These are phyloP conservation scores for Pichia rugopelliculosa DNA, from an alignment of 805 yeast species.

Conservation along the genomic window DNA sequence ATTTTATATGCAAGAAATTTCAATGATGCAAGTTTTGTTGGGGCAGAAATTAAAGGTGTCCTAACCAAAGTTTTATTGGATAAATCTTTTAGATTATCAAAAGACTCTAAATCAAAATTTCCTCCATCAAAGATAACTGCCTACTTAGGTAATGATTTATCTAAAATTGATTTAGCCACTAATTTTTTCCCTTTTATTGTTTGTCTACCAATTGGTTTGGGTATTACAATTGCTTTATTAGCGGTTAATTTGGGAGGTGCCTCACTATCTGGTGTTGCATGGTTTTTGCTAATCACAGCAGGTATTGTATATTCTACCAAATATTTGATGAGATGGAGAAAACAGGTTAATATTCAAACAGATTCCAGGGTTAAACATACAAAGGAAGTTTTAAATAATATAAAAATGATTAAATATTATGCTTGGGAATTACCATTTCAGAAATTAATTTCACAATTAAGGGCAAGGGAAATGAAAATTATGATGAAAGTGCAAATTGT, in stretches of 20 bases:
- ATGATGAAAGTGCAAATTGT: conserved; percentile 58
- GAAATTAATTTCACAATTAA: conserved; percentile 42
- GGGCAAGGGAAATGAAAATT: conserved; percentile 54
- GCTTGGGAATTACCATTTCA: conserved; percentile 87
- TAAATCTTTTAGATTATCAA: conserved; percentile 58
- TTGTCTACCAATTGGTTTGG: conserved; percentile 57
- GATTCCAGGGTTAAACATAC: conserved; percentile 71
- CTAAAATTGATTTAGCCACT: conserved; percentile 73
- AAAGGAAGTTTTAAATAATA: conserved; percentile 69
- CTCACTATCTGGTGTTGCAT: conserved; percentile 62
- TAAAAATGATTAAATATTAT: conserved; percentile 79
- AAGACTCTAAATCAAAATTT: conserved; percentile 48
- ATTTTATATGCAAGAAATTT: conserved; percentile 54
- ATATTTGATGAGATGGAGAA: conserved; percentile 47
- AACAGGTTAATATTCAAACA: conserved; percentile 52
- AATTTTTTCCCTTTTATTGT: conserved; percentile 59
- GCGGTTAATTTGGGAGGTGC: conserved; percentile 64
- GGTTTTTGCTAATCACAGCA: conserved; percentile 44
- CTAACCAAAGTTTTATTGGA: conserved; percentile 62
- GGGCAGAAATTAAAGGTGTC: conserved; percentile 65
- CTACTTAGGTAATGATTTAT: conserved; percentile 71
- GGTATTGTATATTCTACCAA: conserved; percentile 41
- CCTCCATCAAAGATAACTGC: conserved; percentile 71
- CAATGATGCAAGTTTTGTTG: conserved; percentile 51
- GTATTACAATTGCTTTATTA: conserved; percentile 56